These are phyloP conservation scores for Mortierella sp. DNA, from an alignment of 371 early-diverging fungal genomes.

Conservation along the genomic window DNA sequence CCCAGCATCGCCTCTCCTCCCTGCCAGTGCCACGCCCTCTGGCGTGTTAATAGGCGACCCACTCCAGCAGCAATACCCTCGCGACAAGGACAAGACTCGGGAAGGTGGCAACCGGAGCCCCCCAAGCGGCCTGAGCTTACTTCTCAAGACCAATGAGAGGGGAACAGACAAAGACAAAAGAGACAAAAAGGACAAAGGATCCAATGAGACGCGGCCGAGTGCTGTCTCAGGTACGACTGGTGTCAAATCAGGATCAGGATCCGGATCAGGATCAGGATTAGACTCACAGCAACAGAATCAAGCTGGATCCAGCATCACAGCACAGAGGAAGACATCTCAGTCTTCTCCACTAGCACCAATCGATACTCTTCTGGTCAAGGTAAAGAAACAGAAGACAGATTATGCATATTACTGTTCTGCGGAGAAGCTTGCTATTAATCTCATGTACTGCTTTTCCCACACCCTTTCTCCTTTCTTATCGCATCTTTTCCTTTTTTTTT, in stretches of 20 bases:
- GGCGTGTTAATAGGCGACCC: background rate
- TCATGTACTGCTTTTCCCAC: background rate
- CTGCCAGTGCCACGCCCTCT: background rate
- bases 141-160: constrained; percentile 38
- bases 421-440: too few species aligned
- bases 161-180: constrained; percentile 16
- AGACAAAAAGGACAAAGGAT: background rate
- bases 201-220: constrained; percentile 5
- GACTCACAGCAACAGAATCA: background rate
- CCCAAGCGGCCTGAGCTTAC: constrained; percentile 35
- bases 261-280: constrained; percentile 11
- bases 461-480: background rate
- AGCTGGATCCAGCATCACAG: background rate
- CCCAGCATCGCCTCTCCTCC: constrained; percentile 13
- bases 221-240: background rate
- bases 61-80: background rate
- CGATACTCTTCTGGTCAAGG: constrained; percentile 14
- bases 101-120: constrained; percentile 27
- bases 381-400: background rate
- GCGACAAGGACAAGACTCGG: constrained; percentile 9
- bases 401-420: too few species aligned
- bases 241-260: constrained; percentile 6
- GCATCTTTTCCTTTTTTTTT: background rate
- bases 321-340: background rate
- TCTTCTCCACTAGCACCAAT: constrained; percentile 27